Conservation (phyloP, 2,329 filamentous ascomycete species). For the Lachnum nothofagi region DNA sequence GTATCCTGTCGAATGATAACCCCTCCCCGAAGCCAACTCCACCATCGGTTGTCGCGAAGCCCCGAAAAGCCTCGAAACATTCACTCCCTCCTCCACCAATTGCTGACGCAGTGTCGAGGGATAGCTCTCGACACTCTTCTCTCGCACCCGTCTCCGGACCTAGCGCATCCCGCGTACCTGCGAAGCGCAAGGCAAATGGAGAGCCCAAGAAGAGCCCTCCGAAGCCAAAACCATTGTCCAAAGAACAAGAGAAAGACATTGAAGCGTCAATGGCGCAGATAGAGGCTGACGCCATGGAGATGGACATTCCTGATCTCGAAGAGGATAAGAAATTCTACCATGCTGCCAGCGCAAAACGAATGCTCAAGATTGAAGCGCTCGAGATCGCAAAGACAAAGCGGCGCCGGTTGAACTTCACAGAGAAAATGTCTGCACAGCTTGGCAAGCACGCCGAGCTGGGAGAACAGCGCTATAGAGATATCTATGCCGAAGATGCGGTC, state of each 20-base stretch:
- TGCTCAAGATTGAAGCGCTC: conserved; percentile 56
- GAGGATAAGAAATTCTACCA: conserved; percentile 47
- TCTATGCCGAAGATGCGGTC: conserved; percentile 75
- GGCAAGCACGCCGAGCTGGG: conserved; percentile 64
- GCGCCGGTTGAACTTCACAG: conserved; percentile 56
- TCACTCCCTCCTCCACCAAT: conserved; percentile 18
- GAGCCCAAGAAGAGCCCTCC: conserved; percentile 54
- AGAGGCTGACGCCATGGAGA: conserved; percentile 53
- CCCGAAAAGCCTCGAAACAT: conserved; percentile 27
- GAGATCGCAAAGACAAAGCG: conserved; percentile 63
- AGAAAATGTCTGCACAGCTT: conserved; percentile 56
- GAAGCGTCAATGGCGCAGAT: conserved; percentile 58
- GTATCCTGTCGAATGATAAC: conserved; percentile 79
- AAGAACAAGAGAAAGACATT: conserved; percentile 64
- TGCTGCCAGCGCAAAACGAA: conserved; percentile 61
- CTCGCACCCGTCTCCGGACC: conserved; percentile 41
- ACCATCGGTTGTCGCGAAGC: conserved; percentile 27
- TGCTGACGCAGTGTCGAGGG: conserved; percentile 26
- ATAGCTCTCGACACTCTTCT: conserved; percentile 43
- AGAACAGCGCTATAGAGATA: conserved; percentile 68
- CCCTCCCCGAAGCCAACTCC: conserved; percentile 53
- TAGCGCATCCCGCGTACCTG: conserved; percentile 39
- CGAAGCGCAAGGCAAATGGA: conserved; percentile 36
- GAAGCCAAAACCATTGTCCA: conserved; percentile 43
- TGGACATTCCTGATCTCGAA: conserved; percentile 49